Evolutionary conservation across 2,329 filamentous ascomycete species (phyloP), one percentile per base, ranked within the genome.

Genomic region (Verruconis gallopava): DNA sequence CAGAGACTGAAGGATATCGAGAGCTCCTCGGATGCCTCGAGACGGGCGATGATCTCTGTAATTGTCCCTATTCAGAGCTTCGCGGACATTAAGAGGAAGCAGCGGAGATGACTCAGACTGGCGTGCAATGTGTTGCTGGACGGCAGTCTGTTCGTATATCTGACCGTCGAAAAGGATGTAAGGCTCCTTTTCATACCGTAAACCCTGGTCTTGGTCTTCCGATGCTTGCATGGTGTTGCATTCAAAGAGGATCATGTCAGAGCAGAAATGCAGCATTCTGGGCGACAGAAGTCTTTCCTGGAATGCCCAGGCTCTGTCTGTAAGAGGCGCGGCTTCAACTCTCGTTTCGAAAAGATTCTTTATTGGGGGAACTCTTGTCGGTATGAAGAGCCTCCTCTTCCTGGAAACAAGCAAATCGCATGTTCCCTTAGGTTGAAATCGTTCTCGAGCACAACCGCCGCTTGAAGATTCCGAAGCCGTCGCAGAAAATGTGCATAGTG

Each of bases 401-500:
- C n/a, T 30, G 25, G 25, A 30, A n/a, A n/a, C n/a, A 30, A n/a
- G 9, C 9, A 30, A n/a, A 9, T 9, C n/a, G 9, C 9, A 30
- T 30, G 9, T n/a, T 9, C n/a, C n/a, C 9, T 30, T 30, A 30
- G n/a, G 9, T 30, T 30, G 9, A 9, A 30, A 9, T 9, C 25
- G 25, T 30, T 30, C 25, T 9, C 25, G 25, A 30, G n/a, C 9
- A n/a, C 25, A 30, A 9, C 25, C 25, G 25, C 25, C 25, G n/a
- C n/a, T n/a, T 30, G 25, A 30, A 30, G 25, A 30, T 30, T 9
- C 25, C 17, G 38, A 41, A 20, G 11, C 22, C 17, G 28, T 40
- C 35, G 40, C 40, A 9, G 42, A 6, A 20, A 44, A 44, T 14
- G 14, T 44, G 12, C 6, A 35, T n/a, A 12, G 9, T 6, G 42